These are phyloP conservation scores for Phytophthora capsici DNA, from an alignment of 352 stramenopile species.

Conservation along the genomic window DNA sequence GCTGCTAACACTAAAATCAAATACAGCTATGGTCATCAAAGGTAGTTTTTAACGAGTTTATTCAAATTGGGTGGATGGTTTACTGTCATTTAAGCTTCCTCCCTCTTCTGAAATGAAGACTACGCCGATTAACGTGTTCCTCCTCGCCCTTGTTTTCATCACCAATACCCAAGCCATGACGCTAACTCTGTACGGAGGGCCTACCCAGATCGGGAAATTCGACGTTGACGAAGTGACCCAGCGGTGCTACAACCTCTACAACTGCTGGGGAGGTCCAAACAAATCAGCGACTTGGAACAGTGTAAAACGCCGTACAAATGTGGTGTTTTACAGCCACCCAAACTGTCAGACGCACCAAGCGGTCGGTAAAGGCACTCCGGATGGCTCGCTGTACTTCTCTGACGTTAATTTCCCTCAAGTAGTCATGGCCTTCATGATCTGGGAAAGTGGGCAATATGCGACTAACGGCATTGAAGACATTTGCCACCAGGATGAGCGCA, in stretches of 20 bases:
- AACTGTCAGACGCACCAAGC: constrained; percentile 10
- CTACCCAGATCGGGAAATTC: background rate
- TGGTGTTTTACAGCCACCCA: constrained; percentile 18
- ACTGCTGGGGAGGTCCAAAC: constrained; percentile 7
- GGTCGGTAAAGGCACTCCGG: constrained; percentile 8
- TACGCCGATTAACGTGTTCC: background rate
- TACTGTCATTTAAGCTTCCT: background rate
- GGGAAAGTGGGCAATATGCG: constrained; percentile 12
- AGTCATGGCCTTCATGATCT: constrained; percentile 18
- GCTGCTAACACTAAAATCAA: background rate
- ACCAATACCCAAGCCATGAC: constrained; percentile 1
- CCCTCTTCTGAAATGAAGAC: background rate
- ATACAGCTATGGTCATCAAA: background rate
- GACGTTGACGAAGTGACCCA: constrained; percentile 1
- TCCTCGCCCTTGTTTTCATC: background rate
- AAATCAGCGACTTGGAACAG: constrained; percentile 11
- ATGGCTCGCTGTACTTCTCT: constrained; percentile 16
- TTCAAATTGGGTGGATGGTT: background rate
- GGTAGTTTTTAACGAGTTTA: background rate
- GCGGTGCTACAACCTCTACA: constrained; percentile 12
- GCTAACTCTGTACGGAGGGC: constrained; percentile 4
- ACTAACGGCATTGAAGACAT: constrained; percentile 10
- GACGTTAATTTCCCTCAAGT: constrained; percentile 12
- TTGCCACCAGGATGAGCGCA: constrained; percentile 1
- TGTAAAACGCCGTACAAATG: constrained; percentile 13